A percentile compares a stretch with the other conserved stretches of the same genome.
These are phyloP conservation scores for Cladosporium oxysporum DNA, from an alignment of 2,329 filamentous ascomycete genomes.

Conservation along the genomic window DNA sequence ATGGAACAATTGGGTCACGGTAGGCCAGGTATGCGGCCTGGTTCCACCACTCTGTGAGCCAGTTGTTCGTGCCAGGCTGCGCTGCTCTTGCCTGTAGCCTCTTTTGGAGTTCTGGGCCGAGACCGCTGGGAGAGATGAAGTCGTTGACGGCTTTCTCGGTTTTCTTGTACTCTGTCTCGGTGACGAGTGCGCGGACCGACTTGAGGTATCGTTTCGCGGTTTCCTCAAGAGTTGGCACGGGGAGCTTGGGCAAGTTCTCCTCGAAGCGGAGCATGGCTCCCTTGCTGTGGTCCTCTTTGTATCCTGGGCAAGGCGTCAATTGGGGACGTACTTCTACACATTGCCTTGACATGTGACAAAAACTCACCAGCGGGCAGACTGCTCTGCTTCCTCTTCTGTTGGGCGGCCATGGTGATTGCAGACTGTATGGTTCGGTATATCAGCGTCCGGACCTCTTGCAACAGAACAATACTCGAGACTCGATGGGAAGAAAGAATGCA, in stretches of 20 bases:
- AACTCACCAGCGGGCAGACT: constrained; percentile 49
- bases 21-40: constrained; percentile 88
- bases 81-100: constrained; percentile 78
- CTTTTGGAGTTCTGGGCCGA: constrained; percentile 82
- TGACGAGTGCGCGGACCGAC: constrained; percentile 73
- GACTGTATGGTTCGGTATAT: constrained; percentile 4
- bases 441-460: constrained; percentile 1
- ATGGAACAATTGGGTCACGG: constrained; percentile 93
- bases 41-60: constrained; percentile 99
- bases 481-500: neutral
- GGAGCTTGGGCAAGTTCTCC: constrained; percentile 77
- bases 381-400: constrained; percentile 45
- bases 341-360: constrained; percentile 5
- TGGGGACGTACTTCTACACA: neutral
- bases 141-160: constrained; percentile 84
- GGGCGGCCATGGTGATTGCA: constrained; percentile 34
- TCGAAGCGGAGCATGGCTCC: constrained; percentile 82
- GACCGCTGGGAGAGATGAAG: constrained; percentile 83
- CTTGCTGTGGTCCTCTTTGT: constrained; percentile 77
- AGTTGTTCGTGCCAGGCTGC: constrained; percentile 83
- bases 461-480: neutral
- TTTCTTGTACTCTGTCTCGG: constrained; percentile 65
- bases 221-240: constrained; percentile 80
- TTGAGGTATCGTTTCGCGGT: constrained; percentile 79
- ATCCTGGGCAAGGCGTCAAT: constrained; percentile 54